Evolutionary conservation across 192 early-diverging fungal species (phyloP), one percentile per base, ranked within the genome.

Genomic region (Entomortierella lignicola): DNA sequence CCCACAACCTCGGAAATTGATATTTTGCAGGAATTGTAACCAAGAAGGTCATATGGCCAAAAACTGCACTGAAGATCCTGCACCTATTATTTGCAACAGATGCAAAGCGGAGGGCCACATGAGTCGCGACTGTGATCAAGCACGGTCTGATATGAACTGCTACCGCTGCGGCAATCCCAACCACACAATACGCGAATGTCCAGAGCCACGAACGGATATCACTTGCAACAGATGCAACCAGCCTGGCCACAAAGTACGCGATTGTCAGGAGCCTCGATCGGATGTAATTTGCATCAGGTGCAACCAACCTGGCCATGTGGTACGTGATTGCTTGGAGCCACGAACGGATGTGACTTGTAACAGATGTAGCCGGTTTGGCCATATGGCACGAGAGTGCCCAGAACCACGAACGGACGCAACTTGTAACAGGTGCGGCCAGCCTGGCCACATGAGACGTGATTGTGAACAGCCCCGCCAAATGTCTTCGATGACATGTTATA

Each of bases 11-110:
- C 39, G 60, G 56, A 75, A 55, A 66, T 63, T 74, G 53, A 41
- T 62, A 15, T 59, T 71, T 8, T 90, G 89, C 84, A 82, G 85
- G 77, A 87, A 85, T 77, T 90, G 89, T 69, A 55, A 69, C 15
- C 25, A 72, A 41, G 58, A 73, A 5, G 88, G 77, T 44, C 88
- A 90, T 64, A 74, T 83, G 61, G 62, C 55, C 55, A 68, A 80
- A 20, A 68, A 85, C 29, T 90, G 88, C 80, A 60, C 84, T 17
- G 58, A 84, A 51, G 71, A 56, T 11, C 62, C 44, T 10, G 58
- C 72, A n/a, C 59, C 59, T 1, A 37, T 50, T 8, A 21, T 57
- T 2, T 75, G 72, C 60, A 68, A 62, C 25, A 50, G 65, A 1
- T 75, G 81, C 21, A 23, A 25, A 15, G 55, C 26, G 20, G 71